phyloP scores from a whole-genome alignment of 2,329 filamentous ascomycete species.

The Xylariaceae sp. region DNA sequence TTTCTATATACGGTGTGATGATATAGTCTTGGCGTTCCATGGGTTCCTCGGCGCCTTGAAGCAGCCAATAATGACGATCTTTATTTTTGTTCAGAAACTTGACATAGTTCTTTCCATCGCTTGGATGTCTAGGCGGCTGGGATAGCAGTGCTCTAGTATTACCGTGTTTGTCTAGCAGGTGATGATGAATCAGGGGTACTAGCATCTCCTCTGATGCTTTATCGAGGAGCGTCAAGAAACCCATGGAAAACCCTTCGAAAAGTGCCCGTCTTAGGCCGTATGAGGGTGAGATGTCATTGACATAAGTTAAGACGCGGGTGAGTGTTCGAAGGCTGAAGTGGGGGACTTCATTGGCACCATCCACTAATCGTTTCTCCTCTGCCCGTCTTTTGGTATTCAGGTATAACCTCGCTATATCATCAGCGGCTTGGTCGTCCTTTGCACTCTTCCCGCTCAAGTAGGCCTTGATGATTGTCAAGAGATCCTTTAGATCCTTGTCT shows the following conservation, averaged over 20 bases:
- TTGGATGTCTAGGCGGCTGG: slow-evolving; percentile 72
- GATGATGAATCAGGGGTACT: slow-evolving; percentile 72
- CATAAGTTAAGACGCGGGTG: slow-evolving; percentile 84
- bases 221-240: slow-evolving; percentile 86
- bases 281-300: slow-evolving; percentile 73
- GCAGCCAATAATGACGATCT: slow-evolving; percentile 82
- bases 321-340: slow-evolving; percentile 96
- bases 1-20: slow-evolving; percentile 89
- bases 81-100: slow-evolving; percentile 64
- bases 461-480: slow-evolving; percentile 81
- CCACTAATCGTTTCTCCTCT: slow-evolving; percentile 78
- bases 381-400: slow-evolving; percentile 79
- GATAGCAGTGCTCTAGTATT: slow-evolving; percentile 70
- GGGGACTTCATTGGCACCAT: slow-evolving; percentile 91
- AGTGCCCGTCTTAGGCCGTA: slow-evolving; percentile 83
- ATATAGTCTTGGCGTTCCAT: slow-evolving; percentile 87
- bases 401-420: slow-evolving; percentile 83
- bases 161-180: slow-evolving; percentile 68
- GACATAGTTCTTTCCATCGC: slow-evolving; percentile 73
- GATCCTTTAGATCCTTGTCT: slow-evolving; percentile 78
- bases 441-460: slow-evolving; percentile 73
- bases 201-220: slow-evolving; percentile 75
- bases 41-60: slow-evolving; percentile 63
- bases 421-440: slow-evolving; percentile 67
- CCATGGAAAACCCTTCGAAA: slow-evolving; percentile 97